Base-by-base conservation (phyloP, 495 filamentous ascomycete species). In the Thermothielavioides terrestris region DNA sequence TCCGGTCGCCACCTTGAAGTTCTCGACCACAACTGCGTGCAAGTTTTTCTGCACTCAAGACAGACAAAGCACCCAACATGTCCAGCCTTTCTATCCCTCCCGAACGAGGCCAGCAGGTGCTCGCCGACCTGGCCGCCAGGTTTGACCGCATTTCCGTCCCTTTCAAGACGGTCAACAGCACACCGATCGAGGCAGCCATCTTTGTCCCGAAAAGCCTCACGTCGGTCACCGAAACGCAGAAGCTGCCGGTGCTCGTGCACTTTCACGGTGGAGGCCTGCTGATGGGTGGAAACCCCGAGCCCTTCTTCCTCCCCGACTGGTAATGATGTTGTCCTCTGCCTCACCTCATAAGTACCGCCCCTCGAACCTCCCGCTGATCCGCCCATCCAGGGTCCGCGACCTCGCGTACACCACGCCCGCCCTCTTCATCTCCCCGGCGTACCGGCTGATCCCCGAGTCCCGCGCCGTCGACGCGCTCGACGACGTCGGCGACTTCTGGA, bases 381-480 rank as follows among this genome's bases (percentile, higher is more conserved):
- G 0, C 15, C 23, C 23, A 15, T 17, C 20, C 37, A 56, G 57
- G 53, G 15, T 50, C 15, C 32, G 45, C 38, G 23, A 40, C 11
- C 46, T 60, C 37, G 35, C 57, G 25, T 20, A 38, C 17, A 20
- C 43, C 22, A 32, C 42, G 21, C 32, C 35, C 35, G 52, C 58
- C 10, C 78, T 61, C 55, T 20, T 57, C 37, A 18, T 61, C 31
- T 58, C 52, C 32, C 49, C 55, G 1, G 36, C 37, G 17, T 77
- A 81, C 65, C 75, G 75, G 10, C 67, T 81, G 18, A 30, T 76
- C 8, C 76, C 77, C 25, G 74, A 78, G 46, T 56, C 68, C 23
- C 74, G 54, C 15, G 72, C 73, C 28, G 30, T 60, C 15, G 68
- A 77, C n/a, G 66, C 76, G 50, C 61, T 75, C 42, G 56, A 67